Conservation (phyloP, 1,284 basidiomycete genomes). For the Heterobasidion occidentale region DNA sequence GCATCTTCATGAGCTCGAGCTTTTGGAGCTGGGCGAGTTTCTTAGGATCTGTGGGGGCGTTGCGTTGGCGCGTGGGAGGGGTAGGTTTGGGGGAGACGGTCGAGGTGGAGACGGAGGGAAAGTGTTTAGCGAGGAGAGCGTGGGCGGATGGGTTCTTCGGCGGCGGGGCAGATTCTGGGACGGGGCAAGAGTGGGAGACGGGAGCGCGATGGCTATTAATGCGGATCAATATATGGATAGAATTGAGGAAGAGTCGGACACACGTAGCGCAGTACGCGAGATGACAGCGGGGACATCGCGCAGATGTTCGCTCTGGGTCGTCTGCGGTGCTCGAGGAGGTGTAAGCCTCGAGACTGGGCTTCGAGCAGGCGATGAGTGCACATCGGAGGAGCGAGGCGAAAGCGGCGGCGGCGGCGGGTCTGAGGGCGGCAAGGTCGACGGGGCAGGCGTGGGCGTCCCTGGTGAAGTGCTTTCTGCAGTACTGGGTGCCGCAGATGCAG, state of each 20-base stretch:
- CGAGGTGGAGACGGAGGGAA: conserved; percentile 21
- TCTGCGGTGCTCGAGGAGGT: conserved; percentile 19
- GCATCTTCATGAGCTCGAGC: conserved; percentile 65
- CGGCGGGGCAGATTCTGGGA: conserved; percentile 10
- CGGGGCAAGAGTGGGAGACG: conserved; percentile 43
- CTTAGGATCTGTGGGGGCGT: conserved; percentile 37
- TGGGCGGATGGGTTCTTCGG: conserved; percentile 41
- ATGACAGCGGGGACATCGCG: conserved; percentile 44
- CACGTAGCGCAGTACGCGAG: conserved; percentile 59
- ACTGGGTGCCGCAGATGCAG: conserved; percentile 44
- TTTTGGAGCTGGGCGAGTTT: conserved; percentile 48
- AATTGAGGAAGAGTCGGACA: conserved; percentile 1
- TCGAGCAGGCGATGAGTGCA: conserved; percentile 39
- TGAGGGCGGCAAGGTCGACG: conserved; percentile 10
- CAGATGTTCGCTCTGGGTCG: conserved; percentile 22
- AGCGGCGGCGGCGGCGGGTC: conserved; percentile 2
- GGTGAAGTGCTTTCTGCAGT: conserved; percentile 51
- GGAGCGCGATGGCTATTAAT: conserved; percentile 55
- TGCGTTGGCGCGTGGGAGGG: conserved; percentile 12
- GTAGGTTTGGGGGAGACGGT: conserved; percentile 5
- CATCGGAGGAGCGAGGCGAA: conserved; percentile 38
- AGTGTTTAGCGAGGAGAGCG: conserved; percentile 47
- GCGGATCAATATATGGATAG: background rate
- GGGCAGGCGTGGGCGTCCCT: conserved; percentile 52
- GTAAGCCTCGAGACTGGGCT: conserved; percentile 39